These are phyloP conservation scores for Epichloe sylvatica DNA, from an alignment of 2,329 filamentous ascomycete genomes.

Conservation along the genomic window DNA sequence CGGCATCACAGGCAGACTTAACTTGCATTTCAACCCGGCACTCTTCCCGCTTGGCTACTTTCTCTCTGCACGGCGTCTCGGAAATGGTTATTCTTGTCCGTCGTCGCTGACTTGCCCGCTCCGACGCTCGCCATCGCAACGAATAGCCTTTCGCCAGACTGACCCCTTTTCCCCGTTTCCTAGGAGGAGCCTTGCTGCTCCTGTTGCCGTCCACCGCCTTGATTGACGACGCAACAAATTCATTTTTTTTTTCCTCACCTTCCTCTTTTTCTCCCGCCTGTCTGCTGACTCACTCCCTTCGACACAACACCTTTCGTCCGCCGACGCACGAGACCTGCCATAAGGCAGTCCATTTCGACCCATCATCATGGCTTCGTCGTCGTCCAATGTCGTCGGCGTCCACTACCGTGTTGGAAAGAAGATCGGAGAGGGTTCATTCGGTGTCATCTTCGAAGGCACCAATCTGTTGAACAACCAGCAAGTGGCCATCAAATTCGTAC, in stretches of 20 bases:
- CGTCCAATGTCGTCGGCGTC: constrained; percentile 94
- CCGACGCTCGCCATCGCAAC: neutral
- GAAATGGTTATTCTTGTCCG: constrained; percentile 11
- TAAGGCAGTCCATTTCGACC: constrained; percentile 4
- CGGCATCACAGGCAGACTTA: constrained; percentile 5
- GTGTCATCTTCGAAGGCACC: constrained; percentile 96
- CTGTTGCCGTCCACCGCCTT: constrained; percentile 4
- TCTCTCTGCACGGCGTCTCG: constrained; percentile 1
- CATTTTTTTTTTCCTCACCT: neutral
- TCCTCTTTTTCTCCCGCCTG: neutral
- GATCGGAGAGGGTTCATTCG: constrained; percentile 96
- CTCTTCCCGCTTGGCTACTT: neutral
- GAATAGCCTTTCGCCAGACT: constrained; percentile 4
- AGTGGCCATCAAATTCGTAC: constrained; percentile 97
- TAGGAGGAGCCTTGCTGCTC: constrained; percentile 5
- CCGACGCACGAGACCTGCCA: constrained; percentile 5
- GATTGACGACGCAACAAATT: constrained; percentile 5
- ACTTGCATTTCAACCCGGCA: constrained; percentile 1
- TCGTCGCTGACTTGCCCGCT: constrained; percentile 9
- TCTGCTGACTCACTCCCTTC: neutral
- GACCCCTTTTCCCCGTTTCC: constrained; percentile 6
- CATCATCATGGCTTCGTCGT: constrained; percentile 63
- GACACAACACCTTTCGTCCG: constrained; percentile 1
- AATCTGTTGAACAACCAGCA: constrained; percentile 98
- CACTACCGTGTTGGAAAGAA: constrained; percentile 99